Conservation (phyloP, 2,329 filamentous ascomycete genomes). For the Cryoendolithus antarcticus region DNA sequence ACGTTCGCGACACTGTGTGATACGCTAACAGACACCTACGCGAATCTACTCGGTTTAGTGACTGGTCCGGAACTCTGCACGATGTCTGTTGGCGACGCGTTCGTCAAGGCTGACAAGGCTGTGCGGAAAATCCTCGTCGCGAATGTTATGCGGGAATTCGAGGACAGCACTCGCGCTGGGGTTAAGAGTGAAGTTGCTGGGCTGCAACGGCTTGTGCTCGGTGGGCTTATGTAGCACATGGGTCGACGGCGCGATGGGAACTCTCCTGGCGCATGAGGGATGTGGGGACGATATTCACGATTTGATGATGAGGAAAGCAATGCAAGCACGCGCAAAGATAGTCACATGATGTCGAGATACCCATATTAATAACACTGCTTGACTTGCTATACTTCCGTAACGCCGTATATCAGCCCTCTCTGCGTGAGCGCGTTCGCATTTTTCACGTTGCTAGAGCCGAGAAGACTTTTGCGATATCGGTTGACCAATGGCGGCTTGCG, state of each 20-base stretch:
- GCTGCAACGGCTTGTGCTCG: constrained; percentile 78
- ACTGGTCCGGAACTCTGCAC: constrained; percentile 62
- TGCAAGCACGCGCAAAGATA: not conserved
- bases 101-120: constrained; percentile 75
- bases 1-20: constrained; percentile 94
- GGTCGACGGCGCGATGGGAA: not conserved
- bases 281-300: not conserved
- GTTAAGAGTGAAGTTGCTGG: constrained; percentile 72
- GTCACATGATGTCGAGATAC: not conserved
- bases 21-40: constrained; percentile 86
- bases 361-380: too few relatives aligned
- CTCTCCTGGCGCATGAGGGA: not conserved
- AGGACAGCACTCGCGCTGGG: constrained; percentile 66
- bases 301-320: not conserved
- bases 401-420: too few relatives aligned
- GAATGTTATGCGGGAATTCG: constrained; percentile 81
- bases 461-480: constrained; percentile 1
- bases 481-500: too few relatives aligned
- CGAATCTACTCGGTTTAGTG: constrained; percentile 61
- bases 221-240: constrained; percentile 57
- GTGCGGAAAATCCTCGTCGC: constrained; percentile 82
- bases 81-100: constrained; percentile 62
- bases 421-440: constrained; percentile 1
- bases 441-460: too few relatives aligned
- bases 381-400: too few relatives aligned